Percentiles rank a stretch among this genome's conserved stretches.
Evolutionary conservation across 805 yeast genomes (phyloP).

Genomic region (Lipomyces anomalus): DNA sequence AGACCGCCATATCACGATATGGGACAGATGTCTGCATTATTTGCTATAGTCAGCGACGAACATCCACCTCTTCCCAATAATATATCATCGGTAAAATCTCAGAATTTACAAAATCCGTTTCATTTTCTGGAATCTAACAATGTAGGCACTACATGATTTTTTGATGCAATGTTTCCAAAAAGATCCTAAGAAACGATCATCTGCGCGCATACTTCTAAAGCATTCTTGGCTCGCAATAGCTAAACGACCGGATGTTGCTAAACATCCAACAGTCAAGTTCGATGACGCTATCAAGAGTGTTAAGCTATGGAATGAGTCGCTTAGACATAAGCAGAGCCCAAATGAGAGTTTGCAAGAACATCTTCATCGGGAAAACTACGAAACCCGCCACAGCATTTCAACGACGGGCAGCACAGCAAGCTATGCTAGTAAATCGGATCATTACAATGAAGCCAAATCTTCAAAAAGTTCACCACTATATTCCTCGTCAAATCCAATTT

Average conservation of each 20-base stretch:
- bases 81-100: conserved; percentile 31
- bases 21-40: conserved; percentile 72
- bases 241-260: background rate
- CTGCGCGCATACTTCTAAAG: conserved; percentile 49
- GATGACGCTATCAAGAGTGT: background rate
- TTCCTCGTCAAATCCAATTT: too few relatives aligned
- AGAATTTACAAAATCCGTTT: conserved; percentile 28
- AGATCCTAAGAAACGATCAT: conserved; percentile 53
- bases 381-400: too few relatives aligned
- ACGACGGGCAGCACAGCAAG: too few relatives aligned
- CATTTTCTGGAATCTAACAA: background rate
- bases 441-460: too few relatives aligned
- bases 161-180: conserved; percentile 64
- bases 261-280: background rate
- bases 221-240: conserved; percentile 39
- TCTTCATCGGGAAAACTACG: too few relatives aligned
- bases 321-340: too few relatives aligned
- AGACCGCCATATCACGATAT: conserved; percentile 80
- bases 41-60: conserved; percentile 73
- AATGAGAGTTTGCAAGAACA: too few relatives aligned
- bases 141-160: conserved; percentile 45
- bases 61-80: conserved; percentile 61
- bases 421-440: too few relatives aligned
- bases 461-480: too few relatives aligned
- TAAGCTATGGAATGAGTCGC: background rate